phyloP scores from a whole-genome alignment of 352 stramenopile genomes.

The Phytophthora idaei region DNA sequence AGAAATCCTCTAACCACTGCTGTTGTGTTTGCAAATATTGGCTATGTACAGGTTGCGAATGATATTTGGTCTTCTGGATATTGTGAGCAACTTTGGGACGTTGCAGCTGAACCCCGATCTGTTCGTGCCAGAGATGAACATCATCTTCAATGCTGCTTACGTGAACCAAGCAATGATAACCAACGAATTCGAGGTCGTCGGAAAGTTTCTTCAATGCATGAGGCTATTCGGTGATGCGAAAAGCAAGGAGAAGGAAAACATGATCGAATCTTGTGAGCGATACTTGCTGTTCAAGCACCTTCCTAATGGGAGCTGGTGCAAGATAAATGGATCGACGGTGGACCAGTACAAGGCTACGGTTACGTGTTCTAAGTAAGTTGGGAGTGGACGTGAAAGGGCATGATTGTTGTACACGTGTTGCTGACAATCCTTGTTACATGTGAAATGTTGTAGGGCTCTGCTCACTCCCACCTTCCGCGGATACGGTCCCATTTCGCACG shows the following conservation, averaged over 20 bases:
- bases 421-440: slow-evolving; percentile 6
- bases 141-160: slow-evolving; percentile 77
- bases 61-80: slow-evolving; percentile 80
- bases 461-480: slow-evolving; percentile 58
- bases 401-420: not conserved
- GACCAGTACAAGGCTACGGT: slow-evolving; percentile 87
- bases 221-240: slow-evolving; percentile 64
- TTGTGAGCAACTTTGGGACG: slow-evolving; percentile 81
- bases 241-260: slow-evolving; percentile 39
- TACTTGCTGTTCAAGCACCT: slow-evolving; percentile 74
- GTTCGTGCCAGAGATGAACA: slow-evolving; percentile 72
- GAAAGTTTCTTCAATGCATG: slow-evolving; percentile 81
- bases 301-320: slow-evolving; percentile 79
- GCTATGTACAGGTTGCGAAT: slow-evolving; percentile 62
- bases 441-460: slow-evolving; percentile 48
- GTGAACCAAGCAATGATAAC: slow-evolving; percentile 76
- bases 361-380: slow-evolving; percentile 78
- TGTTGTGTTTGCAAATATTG: slow-evolving; percentile 13
- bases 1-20: slow-evolving; percentile 9
- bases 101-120: slow-evolving; percentile 69
- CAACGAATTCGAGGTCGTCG: slow-evolving; percentile 76
- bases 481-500: slow-evolving; percentile 55
- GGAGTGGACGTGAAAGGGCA: not conserved
- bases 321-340: slow-evolving; percentile 47
- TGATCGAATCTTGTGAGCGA: slow-evolving; percentile 66